Base-by-base conservation (phyloP, 1,284 basidiomycete species). In the Boletus subluridellus region DNA sequence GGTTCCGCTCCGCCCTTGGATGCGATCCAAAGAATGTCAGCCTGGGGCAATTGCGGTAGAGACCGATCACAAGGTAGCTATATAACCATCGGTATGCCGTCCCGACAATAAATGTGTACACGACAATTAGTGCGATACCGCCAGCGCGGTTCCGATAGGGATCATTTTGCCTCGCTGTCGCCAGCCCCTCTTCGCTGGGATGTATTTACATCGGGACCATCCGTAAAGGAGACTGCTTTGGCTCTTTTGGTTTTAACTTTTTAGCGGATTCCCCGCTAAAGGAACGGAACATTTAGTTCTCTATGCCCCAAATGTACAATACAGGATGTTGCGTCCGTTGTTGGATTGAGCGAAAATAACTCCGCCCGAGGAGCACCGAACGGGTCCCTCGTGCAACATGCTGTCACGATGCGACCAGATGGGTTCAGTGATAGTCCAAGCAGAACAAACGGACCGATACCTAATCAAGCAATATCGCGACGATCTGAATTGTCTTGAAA, bases 221-320 rank as follows among this genome's bases (percentile, higher is more conserved):
- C 62, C 66, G 62, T 51, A 61, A 66, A 54, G 61, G 68, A 60
- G 60, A 59, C 61, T 59, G 56, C 59, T 71, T 74, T 74, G 66
- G 66, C 70, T 74, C 68, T 72, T 70, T 71, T 52, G 35, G 71
- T 73, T 71, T 74, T 64, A 62, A 51, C 66, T 62, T 72, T 71
- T 74, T 74, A 58, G 61, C 66, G 52, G 54, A 60, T 55, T 55
- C 59, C 58, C 69, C 61, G 52, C 65, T 55, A 55, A 59, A 60
- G 57, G 49, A 62, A 58, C 60, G 63, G 62, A 30, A 32, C 26
- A 67, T 59, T 65, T 62, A 49, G 52, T 55, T 55, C 55, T 56
- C 49, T 54, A 44, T 56, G 14, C 60, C 66, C 52, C 54, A 72
- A 69, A 59, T 60, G 60, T 61, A 63, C 59, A 60, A 55, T 55